Percentiles rank a stretch among this genome's conserved stretches.
phyloP scores from a whole-genome alignment of 2,329 filamentous ascomycete species.

The Chrysosporium keratinophilum region DNA sequence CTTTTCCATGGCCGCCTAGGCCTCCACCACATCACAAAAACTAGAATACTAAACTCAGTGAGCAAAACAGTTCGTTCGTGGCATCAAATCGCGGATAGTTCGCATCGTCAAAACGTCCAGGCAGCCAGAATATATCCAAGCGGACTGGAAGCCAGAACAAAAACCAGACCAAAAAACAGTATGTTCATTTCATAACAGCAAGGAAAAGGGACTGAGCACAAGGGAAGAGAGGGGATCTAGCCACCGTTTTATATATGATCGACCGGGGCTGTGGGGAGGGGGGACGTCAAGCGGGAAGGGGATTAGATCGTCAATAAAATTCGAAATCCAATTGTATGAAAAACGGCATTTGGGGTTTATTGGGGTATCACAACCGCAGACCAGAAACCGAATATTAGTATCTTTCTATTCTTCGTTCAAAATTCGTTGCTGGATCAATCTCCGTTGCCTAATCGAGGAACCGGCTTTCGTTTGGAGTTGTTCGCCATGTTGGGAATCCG shows the following conservation, averaged over 20 bases:
- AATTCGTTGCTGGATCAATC: not conserved
- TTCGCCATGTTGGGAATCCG: conserved; percentile 41
- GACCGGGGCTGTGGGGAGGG: too few species aligned
- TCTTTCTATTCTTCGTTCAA: not conserved
- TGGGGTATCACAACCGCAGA: not conserved
- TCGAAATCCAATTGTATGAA: not conserved
- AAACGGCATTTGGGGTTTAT: not conserved
- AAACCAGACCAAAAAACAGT: too few species aligned
- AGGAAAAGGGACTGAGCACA: too few species aligned
- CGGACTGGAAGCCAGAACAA: too few species aligned
- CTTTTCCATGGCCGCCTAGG: not conserved
- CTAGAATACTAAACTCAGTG: not conserved
- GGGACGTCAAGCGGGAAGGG: too few species aligned
- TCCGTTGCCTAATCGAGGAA: conserved; percentile 32
- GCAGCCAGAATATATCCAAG: too few species aligned
- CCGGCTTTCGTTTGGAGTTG: conserved; percentile 34
- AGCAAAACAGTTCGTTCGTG: too few species aligned
- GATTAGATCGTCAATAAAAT: not conserved
- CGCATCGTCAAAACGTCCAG: too few species aligned
- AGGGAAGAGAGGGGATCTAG: too few species aligned
- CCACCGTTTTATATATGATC: too few species aligned
- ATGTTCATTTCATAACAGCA: too few species aligned
- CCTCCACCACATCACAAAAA: not conserved
- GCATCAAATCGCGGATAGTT: too few species aligned
- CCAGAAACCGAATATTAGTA: not conserved